A percentile compares a stretch with the other conserved stretches of the same genome.
Evolutionary conservation across 2,329 filamentous ascomycete species (phyloP).

Genomic region (Aspergillus ruber): DNA sequence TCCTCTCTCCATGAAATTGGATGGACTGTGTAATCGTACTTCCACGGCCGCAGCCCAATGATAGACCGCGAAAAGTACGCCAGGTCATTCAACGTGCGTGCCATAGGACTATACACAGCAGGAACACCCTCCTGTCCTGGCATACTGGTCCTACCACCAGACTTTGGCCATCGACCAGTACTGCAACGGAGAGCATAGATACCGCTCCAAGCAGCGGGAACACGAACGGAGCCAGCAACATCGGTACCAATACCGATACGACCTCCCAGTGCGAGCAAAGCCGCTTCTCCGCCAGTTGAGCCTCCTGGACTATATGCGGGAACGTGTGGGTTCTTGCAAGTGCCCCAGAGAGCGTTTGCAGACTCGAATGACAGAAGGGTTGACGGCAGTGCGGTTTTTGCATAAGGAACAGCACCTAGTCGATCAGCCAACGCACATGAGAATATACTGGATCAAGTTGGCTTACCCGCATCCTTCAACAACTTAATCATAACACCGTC

Average conservation of each 20-base stretch:
- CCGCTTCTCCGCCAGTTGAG: slow-evolving; percentile 78
- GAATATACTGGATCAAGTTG: no score
- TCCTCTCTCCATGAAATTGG: slow-evolving; percentile 71
- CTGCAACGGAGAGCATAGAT: slow-evolving; percentile 83
- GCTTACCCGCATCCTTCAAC: slow-evolving; percentile 67
- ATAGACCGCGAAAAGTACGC: slow-evolving; percentile 75
- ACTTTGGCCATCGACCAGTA: slow-evolving; percentile 84
- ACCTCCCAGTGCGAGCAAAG: slow-evolving; percentile 72
- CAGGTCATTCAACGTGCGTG: slow-evolving; percentile 74
- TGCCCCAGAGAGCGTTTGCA: slow-evolving; percentile 73
- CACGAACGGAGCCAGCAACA: slow-evolving; percentile 81
- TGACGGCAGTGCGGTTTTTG: slow-evolving; percentile 85
- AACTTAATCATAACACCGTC: slow-evolving; percentile 71
- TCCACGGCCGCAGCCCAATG: slow-evolving; percentile 79
- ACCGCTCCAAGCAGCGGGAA: slow-evolving; percentile 81
- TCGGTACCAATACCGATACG: slow-evolving; percentile 87
- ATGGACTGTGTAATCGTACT: slow-evolving; percentile 78
- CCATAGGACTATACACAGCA: slow-evolving; percentile 88
- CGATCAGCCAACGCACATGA: background rate
- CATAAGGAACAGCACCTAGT: slow-evolving; percentile 75
- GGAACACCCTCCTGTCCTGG: slow-evolving; percentile 85
- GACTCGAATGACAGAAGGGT: slow-evolving; percentile 84
- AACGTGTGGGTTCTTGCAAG: slow-evolving; percentile 76
- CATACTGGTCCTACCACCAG: slow-evolving; percentile 80
- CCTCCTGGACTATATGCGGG: slow-evolving; percentile 79